These are phyloP conservation scores for Xylaria sp. DNA, from an alignment of 2,329 filamentous ascomycete species.

Conservation along the genomic window DNA sequence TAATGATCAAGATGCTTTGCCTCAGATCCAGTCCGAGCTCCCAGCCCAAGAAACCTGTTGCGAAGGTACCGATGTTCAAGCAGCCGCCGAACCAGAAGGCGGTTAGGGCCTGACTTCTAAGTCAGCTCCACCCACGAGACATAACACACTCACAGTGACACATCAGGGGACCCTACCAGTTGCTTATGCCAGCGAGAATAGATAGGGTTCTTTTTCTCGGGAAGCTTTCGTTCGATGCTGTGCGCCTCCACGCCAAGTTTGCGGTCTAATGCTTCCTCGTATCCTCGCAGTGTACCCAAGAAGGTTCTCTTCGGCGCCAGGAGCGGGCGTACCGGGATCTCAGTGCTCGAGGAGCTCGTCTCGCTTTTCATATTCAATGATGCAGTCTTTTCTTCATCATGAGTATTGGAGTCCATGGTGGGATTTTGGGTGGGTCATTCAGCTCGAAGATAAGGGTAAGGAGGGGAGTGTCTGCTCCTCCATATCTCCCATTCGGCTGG, in stretches of 20 bases:
- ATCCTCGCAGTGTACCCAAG: constrained; percentile 42
- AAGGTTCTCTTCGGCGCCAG: constrained; percentile 29
- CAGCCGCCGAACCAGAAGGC: constrained; percentile 54
- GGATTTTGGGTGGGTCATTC: background rate
- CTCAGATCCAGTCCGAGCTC: constrained; percentile 49
- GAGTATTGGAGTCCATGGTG: constrained; percentile 7
- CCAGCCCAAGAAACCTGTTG: constrained; percentile 53
- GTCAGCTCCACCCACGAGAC: background rate
- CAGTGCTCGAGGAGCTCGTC: constrained; percentile 18
- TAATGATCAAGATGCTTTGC: constrained; percentile 48
- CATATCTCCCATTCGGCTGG: background rate
- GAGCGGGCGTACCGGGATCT: background rate
- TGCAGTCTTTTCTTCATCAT: constrained; percentile 16
- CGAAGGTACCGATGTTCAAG: constrained; percentile 54
- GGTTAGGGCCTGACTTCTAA: constrained; percentile 46
- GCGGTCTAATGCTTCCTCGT: constrained; percentile 48
- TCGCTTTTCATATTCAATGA: constrained; percentile 2
- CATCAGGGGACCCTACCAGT: constrained; percentile 15
- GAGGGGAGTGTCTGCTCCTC: background rate
- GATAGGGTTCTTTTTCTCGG: constrained; percentile 44
- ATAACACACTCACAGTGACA: background rate
- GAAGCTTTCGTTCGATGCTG: constrained; percentile 47
- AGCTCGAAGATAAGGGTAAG: no score
- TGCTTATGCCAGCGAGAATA: constrained; percentile 45
- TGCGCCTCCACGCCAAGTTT: constrained; percentile 53